These are phyloP conservation scores for Maudiozyma bulderi DNA, from an alignment of 805 yeast genomes.

Conservation along the genomic window DNA sequence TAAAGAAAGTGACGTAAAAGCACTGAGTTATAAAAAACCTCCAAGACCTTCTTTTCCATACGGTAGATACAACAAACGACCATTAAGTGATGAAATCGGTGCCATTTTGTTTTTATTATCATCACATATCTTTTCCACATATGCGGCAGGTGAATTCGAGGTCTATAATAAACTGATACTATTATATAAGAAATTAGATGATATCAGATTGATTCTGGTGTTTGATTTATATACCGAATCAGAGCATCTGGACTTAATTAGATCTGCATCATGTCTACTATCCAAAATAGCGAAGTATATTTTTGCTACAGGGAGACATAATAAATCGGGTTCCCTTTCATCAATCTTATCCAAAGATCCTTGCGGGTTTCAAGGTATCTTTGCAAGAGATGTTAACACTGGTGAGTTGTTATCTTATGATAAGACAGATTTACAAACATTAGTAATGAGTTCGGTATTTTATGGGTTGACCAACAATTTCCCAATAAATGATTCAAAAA, in stretches of 20 bases:
- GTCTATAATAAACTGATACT: slow-evolving; percentile 46
- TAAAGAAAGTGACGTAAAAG: slow-evolving; percentile 18
- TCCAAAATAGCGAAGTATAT: slow-evolving; percentile 54
- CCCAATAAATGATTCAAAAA: slow-evolving; percentile 38
- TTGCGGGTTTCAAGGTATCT: slow-evolving; percentile 57
- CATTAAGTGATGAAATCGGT: slow-evolving; percentile 46
- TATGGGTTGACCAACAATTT: slow-evolving; percentile 66
- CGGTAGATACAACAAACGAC: slow-evolving; percentile 34
- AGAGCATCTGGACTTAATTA: slow-evolving; percentile 42
- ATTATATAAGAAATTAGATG: slow-evolving; percentile 49
- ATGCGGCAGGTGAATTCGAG: slow-evolving; percentile 61
- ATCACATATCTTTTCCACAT: slow-evolving; percentile 58
- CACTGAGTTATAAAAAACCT: slow-evolving; percentile 16
- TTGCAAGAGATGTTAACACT: slow-evolving; percentile 50
- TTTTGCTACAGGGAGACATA: slow-evolving; percentile 34
- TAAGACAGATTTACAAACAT: slow-evolving; percentile 40
- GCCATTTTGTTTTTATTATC: slow-evolving; percentile 48
- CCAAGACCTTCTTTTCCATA: slow-evolving; percentile 49
- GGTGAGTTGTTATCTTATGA: slow-evolving; percentile 45
- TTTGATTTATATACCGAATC: slow-evolving; percentile 43
- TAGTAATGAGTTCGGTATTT: slow-evolving; percentile 60
- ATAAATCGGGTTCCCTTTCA: slow-evolving; percentile 13
- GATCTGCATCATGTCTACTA: slow-evolving; percentile 43
- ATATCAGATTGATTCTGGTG: slow-evolving; percentile 43
- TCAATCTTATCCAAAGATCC: slow-evolving; percentile 31